Evolutionary conservation across 1,284 basidiomycete genomes (phyloP), one percentile per base, ranked within the genome.

Genomic region (Cutaneotrichosporon mucoides): DNA sequence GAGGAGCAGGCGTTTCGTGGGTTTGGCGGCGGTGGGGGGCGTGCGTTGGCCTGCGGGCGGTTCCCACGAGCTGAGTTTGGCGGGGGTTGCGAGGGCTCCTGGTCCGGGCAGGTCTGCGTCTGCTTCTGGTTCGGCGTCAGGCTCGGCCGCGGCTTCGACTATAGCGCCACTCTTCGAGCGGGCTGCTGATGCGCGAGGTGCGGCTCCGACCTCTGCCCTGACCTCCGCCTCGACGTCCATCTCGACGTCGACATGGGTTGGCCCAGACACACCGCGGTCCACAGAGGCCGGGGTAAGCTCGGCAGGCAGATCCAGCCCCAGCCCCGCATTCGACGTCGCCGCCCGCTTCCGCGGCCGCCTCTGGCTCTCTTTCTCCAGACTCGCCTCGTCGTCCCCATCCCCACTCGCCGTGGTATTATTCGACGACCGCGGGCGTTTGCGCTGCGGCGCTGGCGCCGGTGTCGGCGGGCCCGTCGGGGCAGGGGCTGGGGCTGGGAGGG

Each of bases 371-470:
- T 13, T 16, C 13, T 42, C n/a, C 8, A 40, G 52, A 13, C 41
- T 44, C 12, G 45, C 46, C 46, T 58, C 56, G 33, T 58, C 56
- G 51, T 58, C 56, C 10, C 49, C 56, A 10, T 55, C 52, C n/a
- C 15, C 57, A n/a, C 47, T 45, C 11, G 44, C 49, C 9, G 34
- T 52, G 16, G 55, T 48, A 6, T 15, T 50, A 6, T 42, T 42
- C 10, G 51, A 53, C 9, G 6, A 11, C 24, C 56, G 56, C 1
- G 56, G 56, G 3, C 56, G 44, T 40, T 58, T 58, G 3, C 55
- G 55, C 47, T n/a, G 2, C 7, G 47, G 34, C 8, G 33, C 6
- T 49, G 35, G 5, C 11, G 12, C 13, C 9, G 47, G 47, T n/a
- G 47, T 40, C 38, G 44, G 9, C 10, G 16, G 5, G n/a, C 16